Conservation (phyloP, 164 flowering plant species). For the Piper betle region DNA sequence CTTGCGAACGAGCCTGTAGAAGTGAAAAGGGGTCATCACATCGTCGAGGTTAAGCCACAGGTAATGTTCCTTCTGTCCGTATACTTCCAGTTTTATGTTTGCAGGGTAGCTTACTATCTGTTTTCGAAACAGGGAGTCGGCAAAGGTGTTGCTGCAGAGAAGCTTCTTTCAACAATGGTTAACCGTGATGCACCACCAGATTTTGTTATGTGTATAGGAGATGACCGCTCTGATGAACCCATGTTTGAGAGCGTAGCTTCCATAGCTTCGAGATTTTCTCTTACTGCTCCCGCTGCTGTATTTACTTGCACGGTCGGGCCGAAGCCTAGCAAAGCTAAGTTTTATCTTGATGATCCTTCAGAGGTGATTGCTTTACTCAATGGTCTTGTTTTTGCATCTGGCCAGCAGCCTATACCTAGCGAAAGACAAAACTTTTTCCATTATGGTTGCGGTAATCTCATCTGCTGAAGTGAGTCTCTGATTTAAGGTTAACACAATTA, state of each 20-base stretch:
- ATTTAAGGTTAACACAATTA: neutral
- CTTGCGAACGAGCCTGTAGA: slow-evolving; percentile 14
- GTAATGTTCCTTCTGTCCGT: slow-evolving; percentile 1
- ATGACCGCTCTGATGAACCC: slow-evolving; percentile 15
- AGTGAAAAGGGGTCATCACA: slow-evolving; percentile 14
- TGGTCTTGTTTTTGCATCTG: slow-evolving; percentile 6
- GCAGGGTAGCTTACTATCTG: neutral
- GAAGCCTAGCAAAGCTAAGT: slow-evolving; percentile 14
- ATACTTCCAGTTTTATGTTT: neutral
- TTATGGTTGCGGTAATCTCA: neutral
- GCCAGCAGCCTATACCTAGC: neutral
- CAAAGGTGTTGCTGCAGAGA: slow-evolving; percentile 11
- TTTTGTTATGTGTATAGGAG: slow-evolving; percentile 15
- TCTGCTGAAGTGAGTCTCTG: neutral
- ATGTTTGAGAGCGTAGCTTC: slow-evolving; percentile 14
- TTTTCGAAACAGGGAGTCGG: slow-evolving; percentile 10
- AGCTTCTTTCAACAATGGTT: slow-evolving; percentile 11
- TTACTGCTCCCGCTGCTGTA: slow-evolving; percentile 2
- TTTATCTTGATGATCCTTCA: slow-evolving; percentile 11
- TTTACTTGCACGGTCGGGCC: slow-evolving; percentile 12
- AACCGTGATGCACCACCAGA: slow-evolving; percentile 10
- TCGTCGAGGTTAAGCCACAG: slow-evolving; percentile 16
- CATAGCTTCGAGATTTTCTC: slow-evolving; percentile 1
- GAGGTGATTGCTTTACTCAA: slow-evolving; percentile 8
- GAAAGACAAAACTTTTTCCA: neutral